Evolutionary conservation across 257 asterid species (phyloP), one percentile per base, ranked within the genome.

Genomic region (Scutellaria galericulata): DNA sequence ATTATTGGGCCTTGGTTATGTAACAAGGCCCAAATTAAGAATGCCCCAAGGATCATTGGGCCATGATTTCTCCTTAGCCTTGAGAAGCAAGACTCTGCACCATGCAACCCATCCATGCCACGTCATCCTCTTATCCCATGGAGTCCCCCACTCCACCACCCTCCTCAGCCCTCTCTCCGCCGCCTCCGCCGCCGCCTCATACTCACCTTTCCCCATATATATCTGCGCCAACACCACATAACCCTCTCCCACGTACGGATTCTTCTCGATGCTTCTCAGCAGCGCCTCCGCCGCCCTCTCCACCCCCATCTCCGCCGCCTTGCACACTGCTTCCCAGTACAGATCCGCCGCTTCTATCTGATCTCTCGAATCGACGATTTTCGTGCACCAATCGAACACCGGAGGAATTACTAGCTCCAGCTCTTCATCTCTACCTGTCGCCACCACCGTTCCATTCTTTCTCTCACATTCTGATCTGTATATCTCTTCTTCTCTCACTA

Each of bases 71-170:
- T 89, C 89, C 47, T 78, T 81, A 0, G 96, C 89, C 79, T 91
- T 86, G 83, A 73, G 79, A 5, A 86, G 51, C 81, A 93, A 22
- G 42, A 93, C 96, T 66, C 98, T 83, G 0, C 81, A 73, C 98
- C 97, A 93, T 22, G 97, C 92, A 56, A 93, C 68, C 97, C 98
- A 93, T 1, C 94, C 97, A 71, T 88, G 87, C 96, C 97, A 93
- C 15, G 96, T 73, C 87, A 88, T 91, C 75, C 97, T 89, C 89
- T 93, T 93, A 52, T 93, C 98, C 97, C 98, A 91, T 42, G 98
- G 88, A 51, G 93, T 85, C 14, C 96, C 98, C 98, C 97, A 91
- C 51, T 89, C 95, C 86, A 93, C 18, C 51, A 93, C 40, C 78
- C 86, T 31, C 22, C 83, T 83, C 86, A 93, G 75, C 79, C 97